Conservation (phyloP, 345 rosid species). For the Stellera chamaejasme region DNA sequence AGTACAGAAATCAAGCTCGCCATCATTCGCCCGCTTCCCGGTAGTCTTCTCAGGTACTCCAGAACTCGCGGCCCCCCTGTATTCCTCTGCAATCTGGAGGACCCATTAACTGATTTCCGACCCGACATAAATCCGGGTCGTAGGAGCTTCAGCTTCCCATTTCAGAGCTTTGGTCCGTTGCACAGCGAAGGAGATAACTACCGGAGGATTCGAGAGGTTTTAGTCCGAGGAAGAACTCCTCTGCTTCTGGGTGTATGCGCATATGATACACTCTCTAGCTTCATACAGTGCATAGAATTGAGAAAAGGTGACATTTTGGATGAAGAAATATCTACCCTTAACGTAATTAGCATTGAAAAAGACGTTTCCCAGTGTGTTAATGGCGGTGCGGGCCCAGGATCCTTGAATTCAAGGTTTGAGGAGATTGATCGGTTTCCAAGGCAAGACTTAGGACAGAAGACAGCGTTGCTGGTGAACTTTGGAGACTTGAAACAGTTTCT, state of each 20-base stretch:
- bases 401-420: slow-evolving; percentile 27
- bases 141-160: slow-evolving; percentile 30
- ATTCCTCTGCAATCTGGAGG: slow-evolving; percentile 43
- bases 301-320: slow-evolving; percentile 27
- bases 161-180: slow-evolving; percentile 26
- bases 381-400: slow-evolving; percentile 24
- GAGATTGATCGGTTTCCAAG: slow-evolving; percentile 35
- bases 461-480: slow-evolving; percentile 44
- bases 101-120: slow-evolving; percentile 20
- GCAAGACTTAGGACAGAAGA: slow-evolving; percentile 31
- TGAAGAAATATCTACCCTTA: slow-evolving; percentile 32
- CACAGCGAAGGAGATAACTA: slow-evolving; percentile 38
- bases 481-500: slow-evolving; percentile 54
- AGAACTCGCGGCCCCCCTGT: slow-evolving; percentile 44
- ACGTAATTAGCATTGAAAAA: slow-evolving; percentile 29
- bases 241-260: slow-evolving; percentile 65
- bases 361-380: slow-evolving; percentile 25
- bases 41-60: slow-evolving; percentile 42
- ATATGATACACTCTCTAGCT: slow-evolving; percentile 36
- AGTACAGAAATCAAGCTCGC: slow-evolving; percentile 85
- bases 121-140: slow-evolving; percentile 16
- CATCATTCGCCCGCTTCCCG: slow-evolving; percentile 69
- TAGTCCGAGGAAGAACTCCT: slow-evolving; percentile 56
- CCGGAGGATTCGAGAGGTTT: slow-evolving; percentile 47
- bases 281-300: slow-evolving; percentile 27